Percentiles rank a stretch among this genome's conserved stretches.
Evolutionary conservation across 2,329 filamentous ascomycete species (phyloP).

Genomic region (Cercospora sesami): DNA sequence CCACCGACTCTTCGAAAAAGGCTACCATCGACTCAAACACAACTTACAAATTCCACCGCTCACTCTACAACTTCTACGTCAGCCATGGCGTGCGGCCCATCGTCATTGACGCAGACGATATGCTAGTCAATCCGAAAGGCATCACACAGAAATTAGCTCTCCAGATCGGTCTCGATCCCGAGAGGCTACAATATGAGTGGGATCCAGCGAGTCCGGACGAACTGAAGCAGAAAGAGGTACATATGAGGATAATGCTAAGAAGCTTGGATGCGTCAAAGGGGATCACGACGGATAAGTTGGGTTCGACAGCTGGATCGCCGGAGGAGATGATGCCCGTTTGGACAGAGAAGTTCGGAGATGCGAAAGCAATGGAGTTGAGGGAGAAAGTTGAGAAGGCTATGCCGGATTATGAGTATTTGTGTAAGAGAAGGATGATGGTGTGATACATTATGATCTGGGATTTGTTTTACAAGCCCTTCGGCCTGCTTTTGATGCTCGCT

Average conservation of each 20-base stretch:
- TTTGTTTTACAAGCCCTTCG: too few species aligned
- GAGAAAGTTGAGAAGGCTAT: conserved; percentile 2
- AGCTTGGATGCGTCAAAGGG: conserved; percentile 9
- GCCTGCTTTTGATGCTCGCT: too few species aligned
- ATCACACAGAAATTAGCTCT: conserved; percentile 11
- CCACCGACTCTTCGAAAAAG: not conserved
- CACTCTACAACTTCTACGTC: conserved; percentile 14
- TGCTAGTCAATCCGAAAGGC: conserved; percentile 1
- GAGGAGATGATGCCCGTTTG: conserved; percentile 11
- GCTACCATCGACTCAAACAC: not conserved
- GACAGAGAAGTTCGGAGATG: conserved; percentile 6
- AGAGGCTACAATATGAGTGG: conserved; percentile 11
- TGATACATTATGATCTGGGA: not conserved
- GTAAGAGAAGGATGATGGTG: conserved; percentile 10
- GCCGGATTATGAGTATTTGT: conserved; percentile 13
- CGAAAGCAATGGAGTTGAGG: not conserved
- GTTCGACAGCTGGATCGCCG: not conserved
- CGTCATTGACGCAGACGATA: conserved; percentile 12
- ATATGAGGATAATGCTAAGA: conserved; percentile 4
- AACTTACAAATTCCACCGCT: conserved; percentile 4
- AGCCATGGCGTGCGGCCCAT: conserved; percentile 7
- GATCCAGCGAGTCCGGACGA: not conserved
- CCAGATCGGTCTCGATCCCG: conserved; percentile 7
- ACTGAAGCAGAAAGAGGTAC: not conserved
- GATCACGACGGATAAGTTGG: conserved; percentile 4